A percentile compares a stretch with the other conserved stretches of the same genome.
phyloP scores from a whole-genome alignment of 164 flowering plant genomes.

The Taxillus chinensis region DNA sequence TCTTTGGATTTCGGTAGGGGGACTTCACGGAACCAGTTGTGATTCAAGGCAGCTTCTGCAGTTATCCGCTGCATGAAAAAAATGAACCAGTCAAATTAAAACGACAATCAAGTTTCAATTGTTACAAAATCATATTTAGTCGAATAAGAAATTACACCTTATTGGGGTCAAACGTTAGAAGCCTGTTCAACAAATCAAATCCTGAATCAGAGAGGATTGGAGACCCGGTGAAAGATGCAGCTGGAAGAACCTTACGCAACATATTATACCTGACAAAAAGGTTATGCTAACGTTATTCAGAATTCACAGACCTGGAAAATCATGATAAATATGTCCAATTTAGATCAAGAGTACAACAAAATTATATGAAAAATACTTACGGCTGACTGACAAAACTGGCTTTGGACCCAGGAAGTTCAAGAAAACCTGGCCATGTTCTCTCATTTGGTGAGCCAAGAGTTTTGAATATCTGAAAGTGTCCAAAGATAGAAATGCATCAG shows the following conservation, averaged over 20 bases:
- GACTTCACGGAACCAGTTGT: slow-evolving; percentile 65
- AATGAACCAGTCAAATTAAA: background rate
- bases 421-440: slow-evolving; percentile 80
- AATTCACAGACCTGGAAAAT: too few species aligned
- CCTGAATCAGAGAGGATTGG: slow-evolving; percentile 90
- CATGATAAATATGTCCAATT: too few species aligned
- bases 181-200: slow-evolving; percentile 76
- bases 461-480: slow-evolving; percentile 51
- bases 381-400: slow-evolving; percentile 70
- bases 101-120: background rate
- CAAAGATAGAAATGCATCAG: background rate
- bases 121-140: background rate
- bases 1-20: slow-evolving; percentile 65
- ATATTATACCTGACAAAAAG: slow-evolving; percentile 65
- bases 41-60: slow-evolving; percentile 61
- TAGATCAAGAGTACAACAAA: too few species aligned
- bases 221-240: slow-evolving; percentile 76
- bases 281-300: background rate
- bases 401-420: slow-evolving; percentile 75
- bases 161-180: slow-evolving; percentile 84
- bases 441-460: slow-evolving; percentile 88
- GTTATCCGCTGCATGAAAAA: slow-evolving; percentile 50
- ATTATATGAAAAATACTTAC: slow-evolving; percentile 32
- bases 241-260: slow-evolving; percentile 75
- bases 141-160: slow-evolving; percentile 19